Percentiles rank a stretch among this genome's conserved stretches.
phyloP scores from a whole-genome alignment of 2,329 filamentous ascomycete species.

The Beauveria caledonica region DNA sequence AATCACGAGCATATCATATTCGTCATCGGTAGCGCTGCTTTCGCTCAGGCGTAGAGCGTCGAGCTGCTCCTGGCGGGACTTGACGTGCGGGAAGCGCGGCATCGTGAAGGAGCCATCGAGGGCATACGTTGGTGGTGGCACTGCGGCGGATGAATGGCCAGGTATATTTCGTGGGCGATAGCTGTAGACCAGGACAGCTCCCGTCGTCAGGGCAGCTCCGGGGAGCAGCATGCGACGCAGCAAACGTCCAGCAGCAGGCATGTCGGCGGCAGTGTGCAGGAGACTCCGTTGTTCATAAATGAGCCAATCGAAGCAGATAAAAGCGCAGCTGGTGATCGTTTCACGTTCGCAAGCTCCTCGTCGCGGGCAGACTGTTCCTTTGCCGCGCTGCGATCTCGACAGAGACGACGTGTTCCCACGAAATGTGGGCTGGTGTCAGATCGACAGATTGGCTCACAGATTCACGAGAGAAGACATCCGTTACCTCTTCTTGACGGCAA shows the following conservation, averaged over 20 bases:
- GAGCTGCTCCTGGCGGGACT: constrained; percentile 56
- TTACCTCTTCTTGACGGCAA: not conserved
- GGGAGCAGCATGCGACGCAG: constrained; percentile 37
- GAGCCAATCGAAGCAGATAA: not conserved
- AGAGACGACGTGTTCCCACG: not conserved
- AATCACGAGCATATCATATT: constrained; percentile 63
- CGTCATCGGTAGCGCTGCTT: constrained; percentile 25
- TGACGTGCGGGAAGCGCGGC: constrained; percentile 56
- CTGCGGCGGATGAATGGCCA: constrained; percentile 57
- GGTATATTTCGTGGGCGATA: constrained; percentile 67
- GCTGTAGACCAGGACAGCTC: constrained; percentile 39
- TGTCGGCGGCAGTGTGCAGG: not conserved
- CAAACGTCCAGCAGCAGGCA: constrained; percentile 13
- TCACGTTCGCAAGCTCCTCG: not conserved
- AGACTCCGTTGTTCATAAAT: not conserved
- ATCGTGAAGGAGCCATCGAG: constrained; percentile 60
- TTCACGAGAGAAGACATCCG: not conserved
- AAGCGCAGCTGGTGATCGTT: not conserved
- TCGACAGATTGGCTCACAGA: not conserved
- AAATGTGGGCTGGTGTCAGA: constrained; percentile 1
- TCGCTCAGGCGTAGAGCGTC: constrained; percentile 44
- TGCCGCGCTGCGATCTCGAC: not conserved
- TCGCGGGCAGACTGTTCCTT: not conserved
- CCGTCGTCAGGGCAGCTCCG: constrained; percentile 33
- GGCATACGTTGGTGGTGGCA: constrained; percentile 62